Evolutionary conservation across 805 yeast species (phyloP).

Genomic region (Ogataea naganishii): DNA sequence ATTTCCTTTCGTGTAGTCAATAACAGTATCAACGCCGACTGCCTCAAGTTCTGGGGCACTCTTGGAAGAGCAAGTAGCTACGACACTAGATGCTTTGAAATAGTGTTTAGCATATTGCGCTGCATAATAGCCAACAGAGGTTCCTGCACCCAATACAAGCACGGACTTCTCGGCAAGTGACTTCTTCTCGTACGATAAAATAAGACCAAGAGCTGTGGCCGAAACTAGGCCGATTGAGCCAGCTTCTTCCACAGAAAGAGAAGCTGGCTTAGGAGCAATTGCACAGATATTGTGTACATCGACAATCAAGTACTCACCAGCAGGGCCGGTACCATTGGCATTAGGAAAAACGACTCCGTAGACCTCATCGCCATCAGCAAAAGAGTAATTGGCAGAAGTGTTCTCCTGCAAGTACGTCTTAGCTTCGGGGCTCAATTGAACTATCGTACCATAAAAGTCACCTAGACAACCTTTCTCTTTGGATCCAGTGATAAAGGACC

Average conservation of each 20-base stretch:
- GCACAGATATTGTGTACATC: slow-evolving; percentile 24
- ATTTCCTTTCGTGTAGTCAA: slow-evolving; percentile 47
- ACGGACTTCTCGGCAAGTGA: slow-evolving; percentile 35
- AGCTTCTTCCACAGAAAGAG: slow-evolving; percentile 43
- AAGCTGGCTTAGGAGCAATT: slow-evolving; percentile 37
- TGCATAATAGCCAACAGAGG: slow-evolving; percentile 53
- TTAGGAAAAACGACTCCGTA: slow-evolving; percentile 7
- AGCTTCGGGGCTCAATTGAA: slow-evolving; percentile 12
- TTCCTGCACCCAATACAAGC: slow-evolving; percentile 65
- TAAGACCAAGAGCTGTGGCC: slow-evolving; percentile 48
- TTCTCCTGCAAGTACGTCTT: background rate
- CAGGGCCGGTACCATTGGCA: slow-evolving; percentile 26
- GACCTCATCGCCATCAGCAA: slow-evolving; percentile 13
- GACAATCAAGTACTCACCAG: slow-evolving; percentile 36
- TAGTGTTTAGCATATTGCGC: slow-evolving; percentile 47
- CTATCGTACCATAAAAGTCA: slow-evolving; percentile 17
- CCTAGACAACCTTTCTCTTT: slow-evolving; percentile 11
- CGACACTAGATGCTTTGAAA: slow-evolving; percentile 40
- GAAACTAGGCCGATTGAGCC: slow-evolving; percentile 59
- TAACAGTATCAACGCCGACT: slow-evolving; percentile 46
- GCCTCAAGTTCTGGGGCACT: slow-evolving; percentile 26
- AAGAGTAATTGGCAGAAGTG: slow-evolving; percentile 1
- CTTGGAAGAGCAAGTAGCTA: slow-evolving; percentile 39
- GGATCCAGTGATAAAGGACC: slow-evolving; percentile 6
- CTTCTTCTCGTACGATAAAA: slow-evolving; percentile 23